A percentile compares a stretch with the other conserved stretches of the same genome.
These are phyloP conservation scores for Bremia lactucae DNA, from an alignment of 352 stramenopile genomes.

Conservation along the genomic window DNA sequence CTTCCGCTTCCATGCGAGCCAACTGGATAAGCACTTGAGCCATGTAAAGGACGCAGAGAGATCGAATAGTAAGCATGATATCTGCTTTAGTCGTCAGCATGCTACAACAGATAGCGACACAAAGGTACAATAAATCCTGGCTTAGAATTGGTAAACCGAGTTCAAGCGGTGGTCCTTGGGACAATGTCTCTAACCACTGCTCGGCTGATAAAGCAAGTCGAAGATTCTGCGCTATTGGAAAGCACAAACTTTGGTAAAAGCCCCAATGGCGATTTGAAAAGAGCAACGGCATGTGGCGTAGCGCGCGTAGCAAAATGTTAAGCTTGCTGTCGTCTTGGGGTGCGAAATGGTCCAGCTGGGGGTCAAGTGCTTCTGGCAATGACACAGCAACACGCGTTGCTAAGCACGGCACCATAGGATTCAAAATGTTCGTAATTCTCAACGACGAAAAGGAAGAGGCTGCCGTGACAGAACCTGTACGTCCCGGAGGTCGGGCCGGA, in stretches of 20 bases:
- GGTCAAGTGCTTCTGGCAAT: slow-evolving; percentile 54
- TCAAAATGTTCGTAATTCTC: slow-evolving; percentile 56
- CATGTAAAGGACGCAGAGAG: slow-evolving; percentile 70
- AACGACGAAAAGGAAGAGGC: slow-evolving; percentile 55
- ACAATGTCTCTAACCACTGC: slow-evolving; percentile 39
- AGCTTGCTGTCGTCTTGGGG: slow-evolving; percentile 74
- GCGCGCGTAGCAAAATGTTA: slow-evolving; percentile 51
- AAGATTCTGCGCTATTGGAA: slow-evolving; percentile 37
- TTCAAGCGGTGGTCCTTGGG: slow-evolving; percentile 36
- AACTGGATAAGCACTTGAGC: slow-evolving; percentile 66
- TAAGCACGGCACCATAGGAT: slow-evolving; percentile 33
- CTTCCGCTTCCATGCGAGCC: slow-evolving; percentile 39
- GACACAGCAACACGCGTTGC: slow-evolving; percentile 54
- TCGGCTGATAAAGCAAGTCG: slow-evolving; percentile 30
- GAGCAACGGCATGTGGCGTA: slow-evolving; percentile 43
- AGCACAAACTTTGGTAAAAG: slow-evolving; percentile 43
- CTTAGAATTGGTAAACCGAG: slow-evolving; percentile 51
- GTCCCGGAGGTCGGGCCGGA: slow-evolving; percentile 3
- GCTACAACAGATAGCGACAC: slow-evolving; percentile 63
- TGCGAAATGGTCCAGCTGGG: slow-evolving; percentile 54
- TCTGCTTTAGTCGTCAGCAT: slow-evolving; percentile 70
- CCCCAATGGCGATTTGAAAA: slow-evolving; percentile 39
- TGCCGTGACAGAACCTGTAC: slow-evolving; percentile 6
- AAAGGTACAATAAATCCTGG: slow-evolving; percentile 69
- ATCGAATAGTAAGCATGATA: slow-evolving; percentile 69